Conservation (phyloP, 2,329 filamentous ascomycete species). For the Sporothrix variecibatus region DNA sequence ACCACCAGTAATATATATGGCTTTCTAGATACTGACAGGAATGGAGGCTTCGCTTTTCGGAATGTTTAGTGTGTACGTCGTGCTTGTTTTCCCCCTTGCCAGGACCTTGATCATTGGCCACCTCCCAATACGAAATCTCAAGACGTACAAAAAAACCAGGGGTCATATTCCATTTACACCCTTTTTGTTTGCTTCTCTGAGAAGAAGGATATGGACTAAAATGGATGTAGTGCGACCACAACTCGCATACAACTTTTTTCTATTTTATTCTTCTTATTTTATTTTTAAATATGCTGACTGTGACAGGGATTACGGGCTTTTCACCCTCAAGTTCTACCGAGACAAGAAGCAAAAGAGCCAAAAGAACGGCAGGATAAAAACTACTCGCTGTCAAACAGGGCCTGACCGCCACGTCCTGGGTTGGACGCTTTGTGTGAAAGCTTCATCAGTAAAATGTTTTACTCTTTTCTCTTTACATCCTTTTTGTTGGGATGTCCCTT, state of each 20-base stretch:
- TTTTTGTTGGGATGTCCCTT: no score
- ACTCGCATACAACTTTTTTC: background rate
- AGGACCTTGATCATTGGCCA: background rate
- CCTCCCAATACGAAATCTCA: slow-evolving; percentile 9
- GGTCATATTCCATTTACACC: background rate
- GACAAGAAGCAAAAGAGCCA: background rate
- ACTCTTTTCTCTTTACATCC: background rate
- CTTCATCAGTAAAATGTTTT: background rate
- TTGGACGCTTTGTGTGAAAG: background rate
- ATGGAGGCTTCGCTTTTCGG: background rate
- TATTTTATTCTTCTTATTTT: no score
- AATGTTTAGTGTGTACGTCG: background rate
- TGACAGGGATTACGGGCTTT: background rate
- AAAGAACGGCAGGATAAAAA: background rate
- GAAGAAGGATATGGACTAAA: background rate
- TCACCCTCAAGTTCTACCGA: background rate
- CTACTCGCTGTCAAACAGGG: background rate
- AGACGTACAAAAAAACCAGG: background rate
- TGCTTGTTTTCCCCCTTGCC: background rate
- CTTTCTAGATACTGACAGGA: background rate
- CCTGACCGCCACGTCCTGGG: background rate
- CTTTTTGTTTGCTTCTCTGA: background rate
- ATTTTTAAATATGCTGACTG: background rate
- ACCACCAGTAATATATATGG: background rate
- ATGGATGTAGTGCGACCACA: background rate